phyloP scores from a whole-genome alignment of 2,329 filamentous ascomycete species.

The Cercospora berteroae region DNA sequence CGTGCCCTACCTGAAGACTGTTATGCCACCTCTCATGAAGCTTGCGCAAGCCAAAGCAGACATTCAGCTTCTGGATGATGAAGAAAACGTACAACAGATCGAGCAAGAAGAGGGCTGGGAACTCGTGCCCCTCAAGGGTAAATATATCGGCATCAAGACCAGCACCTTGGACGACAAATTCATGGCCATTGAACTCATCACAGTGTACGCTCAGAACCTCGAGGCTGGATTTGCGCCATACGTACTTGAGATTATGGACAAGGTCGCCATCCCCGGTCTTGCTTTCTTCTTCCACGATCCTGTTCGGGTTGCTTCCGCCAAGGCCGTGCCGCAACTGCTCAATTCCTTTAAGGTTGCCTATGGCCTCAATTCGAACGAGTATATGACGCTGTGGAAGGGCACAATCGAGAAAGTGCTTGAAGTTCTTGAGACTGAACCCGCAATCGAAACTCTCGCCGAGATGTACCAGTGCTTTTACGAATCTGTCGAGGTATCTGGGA shows the following conservation, averaged over 20 bases:
- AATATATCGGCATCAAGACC: constrained; percentile 97
- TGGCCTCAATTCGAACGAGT: constrained; percentile 73
- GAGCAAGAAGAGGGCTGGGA: constrained; percentile 98
- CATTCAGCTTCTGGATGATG: constrained; percentile 91
- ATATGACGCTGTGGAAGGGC: constrained; percentile 77
- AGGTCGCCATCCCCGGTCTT: constrained; percentile 88
- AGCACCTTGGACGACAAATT: constrained; percentile 97
- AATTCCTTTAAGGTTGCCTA: constrained; percentile 93
- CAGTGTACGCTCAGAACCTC: constrained; percentile 95
- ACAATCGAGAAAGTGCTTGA: constrained; percentile 91
- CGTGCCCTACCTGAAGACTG: constrained; percentile 83
- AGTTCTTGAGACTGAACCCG: constrained; percentile 87
- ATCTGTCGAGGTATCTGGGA: constrained; percentile 89
- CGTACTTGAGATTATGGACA: constrained; percentile 90
- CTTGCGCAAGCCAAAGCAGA: constrained; percentile 94
- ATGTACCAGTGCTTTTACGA: constrained; percentile 99
- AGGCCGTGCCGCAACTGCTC: constrained; percentile 87
- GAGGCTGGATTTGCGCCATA: constrained; percentile 89
- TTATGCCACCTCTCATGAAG: constrained; percentile 91
- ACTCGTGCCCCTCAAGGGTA: constrained; percentile 91
- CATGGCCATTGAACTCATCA: constrained; percentile 97
- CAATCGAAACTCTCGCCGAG: constrained; percentile 92
- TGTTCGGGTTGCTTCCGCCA: constrained; percentile 89
- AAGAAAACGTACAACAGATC: constrained; percentile 87
- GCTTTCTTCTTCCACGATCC: constrained; percentile 99